phyloP scores from a whole-genome alignment of 2,329 filamentous ascomycete genomes.

The Alternaria atra region DNA sequence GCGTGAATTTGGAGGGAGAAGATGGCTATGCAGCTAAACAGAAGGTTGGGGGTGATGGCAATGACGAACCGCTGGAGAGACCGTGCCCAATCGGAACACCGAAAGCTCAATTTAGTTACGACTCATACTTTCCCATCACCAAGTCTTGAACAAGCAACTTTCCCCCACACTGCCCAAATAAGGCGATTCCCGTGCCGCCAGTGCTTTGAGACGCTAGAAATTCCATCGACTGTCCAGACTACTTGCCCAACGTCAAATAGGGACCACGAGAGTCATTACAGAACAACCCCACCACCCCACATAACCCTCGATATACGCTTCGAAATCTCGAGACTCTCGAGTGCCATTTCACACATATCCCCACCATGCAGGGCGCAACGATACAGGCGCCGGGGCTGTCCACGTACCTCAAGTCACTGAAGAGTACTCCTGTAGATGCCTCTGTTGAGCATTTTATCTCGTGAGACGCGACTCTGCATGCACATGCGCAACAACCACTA shows the following conservation, averaged over 20 bases:
- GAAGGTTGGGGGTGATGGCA: slow-evolving; percentile 48
- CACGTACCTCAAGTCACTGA: slow-evolving; percentile 77
- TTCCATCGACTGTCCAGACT: background rate
- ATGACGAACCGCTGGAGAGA: slow-evolving; percentile 20
- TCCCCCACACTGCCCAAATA: background rate
- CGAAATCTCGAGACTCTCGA: slow-evolving; percentile 4
- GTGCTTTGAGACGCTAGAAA: background rate
- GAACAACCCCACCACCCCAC: slow-evolving; percentile 33
- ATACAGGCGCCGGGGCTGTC: slow-evolving; percentile 74
- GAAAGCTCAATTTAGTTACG: slow-evolving; percentile 18
- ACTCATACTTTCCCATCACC: slow-evolving; percentile 12
- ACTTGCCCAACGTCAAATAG: background rate
- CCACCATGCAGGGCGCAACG: slow-evolving; percentile 40
- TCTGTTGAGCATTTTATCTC: slow-evolving; percentile 85
- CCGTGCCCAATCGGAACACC: slow-evolving; percentile 19
- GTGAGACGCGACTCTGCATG: slow-evolving; percentile 60
- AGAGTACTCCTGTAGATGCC: slow-evolving; percentile 76
- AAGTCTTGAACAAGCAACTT: slow-evolving; percentile 12
- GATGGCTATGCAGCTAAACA: slow-evolving; percentile 8
- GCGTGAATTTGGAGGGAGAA: background rate
- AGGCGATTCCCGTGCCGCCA: background rate
- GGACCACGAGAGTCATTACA: slow-evolving; percentile 2
- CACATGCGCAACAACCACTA: slow-evolving; percentile 9
- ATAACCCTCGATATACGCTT: slow-evolving; percentile 12
- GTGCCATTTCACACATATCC: background rate